A percentile compares a stretch with the other conserved stretches of the same genome.
Conservation (phyloP, 2,329 filamentous ascomycete species). For the Annulohypoxylon truncatum region DNA sequence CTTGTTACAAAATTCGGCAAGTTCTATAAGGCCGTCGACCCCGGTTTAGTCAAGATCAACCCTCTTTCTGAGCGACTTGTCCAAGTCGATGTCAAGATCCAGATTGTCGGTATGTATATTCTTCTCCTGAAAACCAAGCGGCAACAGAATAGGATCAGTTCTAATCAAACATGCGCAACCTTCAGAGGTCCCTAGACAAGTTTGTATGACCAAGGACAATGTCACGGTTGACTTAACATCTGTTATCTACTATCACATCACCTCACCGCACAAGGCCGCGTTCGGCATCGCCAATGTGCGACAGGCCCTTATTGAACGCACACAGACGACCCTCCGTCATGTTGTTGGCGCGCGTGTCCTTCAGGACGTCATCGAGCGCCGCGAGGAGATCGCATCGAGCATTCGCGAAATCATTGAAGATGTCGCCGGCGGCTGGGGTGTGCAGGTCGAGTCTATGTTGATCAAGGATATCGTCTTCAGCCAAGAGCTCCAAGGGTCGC, state of each 20-base stretch:
- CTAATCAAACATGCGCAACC: constrained; percentile 36
- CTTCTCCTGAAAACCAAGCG: constrained; percentile 6
- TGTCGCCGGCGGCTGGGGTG: constrained; percentile 92
- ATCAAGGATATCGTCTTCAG: constrained; percentile 99
- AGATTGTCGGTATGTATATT: constrained; percentile 74
- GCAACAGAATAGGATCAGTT: neutral
- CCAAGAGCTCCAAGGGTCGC: constrained; percentile 91
- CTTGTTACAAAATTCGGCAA: constrained; percentile 95
- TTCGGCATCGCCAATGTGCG: constrained; percentile 96
- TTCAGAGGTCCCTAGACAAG: constrained; percentile 87
- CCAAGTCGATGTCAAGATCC: constrained; percentile 98
- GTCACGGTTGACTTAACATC: constrained; percentile 93
- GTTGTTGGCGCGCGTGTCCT: constrained; percentile 95
- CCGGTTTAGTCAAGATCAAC: constrained; percentile 97
- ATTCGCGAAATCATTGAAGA: constrained; percentile 98
- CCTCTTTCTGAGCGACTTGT: constrained; percentile 89
- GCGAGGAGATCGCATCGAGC: constrained; percentile 94
- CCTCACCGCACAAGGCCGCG: constrained; percentile 92
- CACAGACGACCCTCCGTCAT: constrained; percentile 96
- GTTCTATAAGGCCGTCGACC: constrained; percentile 96
- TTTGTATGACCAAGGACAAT: constrained; percentile 99
- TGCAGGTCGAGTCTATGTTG: constrained; percentile 96
- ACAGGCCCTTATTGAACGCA: constrained; percentile 96
- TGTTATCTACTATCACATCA: constrained; percentile 99
- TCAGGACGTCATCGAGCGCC: constrained; percentile 97